phyloP scores from a whole-genome alignment of 352 stramenopile genomes.

The Globisporangium paroecandrum region DNA sequence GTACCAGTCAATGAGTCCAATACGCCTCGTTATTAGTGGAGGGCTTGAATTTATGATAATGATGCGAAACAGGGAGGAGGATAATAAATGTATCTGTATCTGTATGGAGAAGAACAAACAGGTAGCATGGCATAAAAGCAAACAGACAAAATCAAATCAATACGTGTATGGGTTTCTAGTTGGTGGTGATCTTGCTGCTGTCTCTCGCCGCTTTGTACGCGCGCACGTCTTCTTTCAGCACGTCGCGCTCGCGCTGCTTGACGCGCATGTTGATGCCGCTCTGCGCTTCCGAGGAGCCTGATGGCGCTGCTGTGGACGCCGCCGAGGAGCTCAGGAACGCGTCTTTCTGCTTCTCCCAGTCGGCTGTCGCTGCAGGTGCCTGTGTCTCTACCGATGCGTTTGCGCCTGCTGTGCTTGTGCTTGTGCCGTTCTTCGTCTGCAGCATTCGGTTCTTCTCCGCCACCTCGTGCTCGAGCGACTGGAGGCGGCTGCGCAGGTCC shows the following conservation, averaged over 20 bases:
- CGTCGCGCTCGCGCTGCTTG: constrained; percentile 44
- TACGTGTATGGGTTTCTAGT: not conserved
- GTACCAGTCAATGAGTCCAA: not conserved
- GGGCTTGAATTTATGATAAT: not conserved
- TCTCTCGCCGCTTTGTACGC: constrained; percentile 32
- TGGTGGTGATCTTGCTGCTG: not conserved
- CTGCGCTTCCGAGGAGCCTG: constrained; percentile 15
- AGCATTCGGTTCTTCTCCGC: constrained; percentile 21
- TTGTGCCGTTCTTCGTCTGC: not conserved
- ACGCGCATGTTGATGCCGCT: constrained; percentile 49
- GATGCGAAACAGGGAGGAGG: not conserved
- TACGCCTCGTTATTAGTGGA: not conserved
- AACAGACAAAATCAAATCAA: constrained; percentile 10
- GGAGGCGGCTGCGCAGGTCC: constrained; percentile 58
- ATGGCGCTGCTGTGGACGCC: not conserved
- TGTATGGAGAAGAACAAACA: not conserved
- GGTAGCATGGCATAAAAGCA: constrained; percentile 5
- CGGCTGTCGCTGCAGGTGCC: constrained; percentile 7
- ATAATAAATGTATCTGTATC: not conserved
- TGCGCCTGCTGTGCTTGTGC: constrained; percentile 9
- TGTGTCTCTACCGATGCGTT: constrained; percentile 8
- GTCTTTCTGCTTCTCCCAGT: constrained; percentile 37
- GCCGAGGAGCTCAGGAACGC: constrained; percentile 21
- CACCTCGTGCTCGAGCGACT: constrained; percentile 46
- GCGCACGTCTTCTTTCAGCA: constrained; percentile 43